Percentiles rank a stretch among this genome's conserved stretches.
Conservation (phyloP, 2,329 filamentous ascomycete genomes). For the Amauroascus verrucosus region DNA sequence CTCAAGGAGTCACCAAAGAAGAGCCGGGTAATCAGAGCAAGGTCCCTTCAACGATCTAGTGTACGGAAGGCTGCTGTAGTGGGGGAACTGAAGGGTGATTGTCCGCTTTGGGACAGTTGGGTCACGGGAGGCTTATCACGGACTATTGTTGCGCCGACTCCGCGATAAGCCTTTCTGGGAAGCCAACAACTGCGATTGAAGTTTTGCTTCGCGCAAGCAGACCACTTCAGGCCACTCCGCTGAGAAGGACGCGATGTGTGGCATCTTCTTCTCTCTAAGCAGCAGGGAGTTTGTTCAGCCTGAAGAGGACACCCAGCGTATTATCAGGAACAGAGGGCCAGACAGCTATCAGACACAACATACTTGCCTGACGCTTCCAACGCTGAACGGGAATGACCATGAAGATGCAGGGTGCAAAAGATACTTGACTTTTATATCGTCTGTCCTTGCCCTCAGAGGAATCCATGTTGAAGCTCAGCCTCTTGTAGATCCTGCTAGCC, state of each 20-base stretch:
- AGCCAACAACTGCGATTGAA: not conserved
- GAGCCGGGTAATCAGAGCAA: not conserved
- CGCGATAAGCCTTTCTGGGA: not conserved
- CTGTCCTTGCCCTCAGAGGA: slow-evolving; percentile 83
- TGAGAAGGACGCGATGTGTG: slow-evolving; percentile 31
- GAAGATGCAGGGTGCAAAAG: slow-evolving; percentile 9
- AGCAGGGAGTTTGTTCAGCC: slow-evolving; percentile 23
- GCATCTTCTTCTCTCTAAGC: slow-evolving; percentile 45
- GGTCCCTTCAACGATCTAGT: not conserved
- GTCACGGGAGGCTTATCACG: slow-evolving; percentile 5
- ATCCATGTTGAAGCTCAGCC: slow-evolving; percentile 62
- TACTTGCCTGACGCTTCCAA: slow-evolving; percentile 17
- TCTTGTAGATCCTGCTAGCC: slow-evolving; percentile 46
- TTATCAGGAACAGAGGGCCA: slow-evolving; percentile 36
- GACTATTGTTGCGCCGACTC: slow-evolving; percentile 2
- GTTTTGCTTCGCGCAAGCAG: not conserved
- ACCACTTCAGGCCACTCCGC: not conserved
- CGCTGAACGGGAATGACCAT: not conserved
- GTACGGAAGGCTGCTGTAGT: not conserved
- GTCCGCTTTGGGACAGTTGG: too few species aligned
- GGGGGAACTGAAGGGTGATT: too few species aligned
- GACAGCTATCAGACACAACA: slow-evolving; percentile 33
- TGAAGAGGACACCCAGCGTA: slow-evolving; percentile 25
- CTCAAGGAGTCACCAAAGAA: not conserved
- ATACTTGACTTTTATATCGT: slow-evolving; percentile 55